Percentiles rank a stretch among this genome's conserved stretches.
Evolutionary conservation across 2,329 filamentous ascomycete species (phyloP).

Genomic region (Colletotrichum incanum): DNA sequence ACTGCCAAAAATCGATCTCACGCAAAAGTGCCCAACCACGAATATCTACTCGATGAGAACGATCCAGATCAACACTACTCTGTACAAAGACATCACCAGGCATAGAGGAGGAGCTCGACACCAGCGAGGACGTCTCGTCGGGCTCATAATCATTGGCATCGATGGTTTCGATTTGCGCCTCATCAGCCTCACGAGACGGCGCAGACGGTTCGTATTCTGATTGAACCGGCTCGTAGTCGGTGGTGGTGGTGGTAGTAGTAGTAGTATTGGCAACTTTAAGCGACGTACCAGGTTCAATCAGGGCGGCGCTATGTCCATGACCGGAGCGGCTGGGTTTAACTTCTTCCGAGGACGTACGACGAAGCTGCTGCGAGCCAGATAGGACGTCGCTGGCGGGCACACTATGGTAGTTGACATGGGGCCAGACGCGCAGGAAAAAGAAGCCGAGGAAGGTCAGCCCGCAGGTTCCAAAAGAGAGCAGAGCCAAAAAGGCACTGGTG

Average conservation of each 20-base stretch:
- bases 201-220: conserved; percentile 24
- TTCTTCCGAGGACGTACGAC: conserved; percentile 60
- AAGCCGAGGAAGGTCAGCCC: conserved; percentile 82
- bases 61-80: conserved; percentile 78
- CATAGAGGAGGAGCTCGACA: conserved; percentile 75
- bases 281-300: conserved; percentile 78
- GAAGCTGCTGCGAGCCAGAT: conserved; percentile 53
- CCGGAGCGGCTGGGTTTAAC: conserved; percentile 57
- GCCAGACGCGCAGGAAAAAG: conserved; percentile 87
- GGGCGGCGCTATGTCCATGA: conserved; percentile 54
- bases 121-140: conserved; percentile 86
- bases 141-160: conserved; percentile 55
- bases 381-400: conserved; percentile 59
- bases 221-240: conserved; percentile 38
- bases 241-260: conserved; percentile 51
- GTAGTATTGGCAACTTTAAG: conserved; percentile 46
- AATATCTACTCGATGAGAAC: conserved; percentile 90
- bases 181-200: conserved; percentile 41
- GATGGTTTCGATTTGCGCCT: conserved; percentile 50
- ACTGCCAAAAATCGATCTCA: conserved; percentile 88
- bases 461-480: conserved; percentile 86
- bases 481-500: conserved; percentile 84
- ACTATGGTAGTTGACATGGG: conserved; percentile 72
- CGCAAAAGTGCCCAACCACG: conserved; percentile 84
- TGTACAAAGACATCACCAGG: conserved; percentile 67